A percentile compares a stretch with the other conserved stretches of the same genome.
Conservation (phyloP, 495 filamentous ascomycete species). For the Neurospora sp. region DNA sequence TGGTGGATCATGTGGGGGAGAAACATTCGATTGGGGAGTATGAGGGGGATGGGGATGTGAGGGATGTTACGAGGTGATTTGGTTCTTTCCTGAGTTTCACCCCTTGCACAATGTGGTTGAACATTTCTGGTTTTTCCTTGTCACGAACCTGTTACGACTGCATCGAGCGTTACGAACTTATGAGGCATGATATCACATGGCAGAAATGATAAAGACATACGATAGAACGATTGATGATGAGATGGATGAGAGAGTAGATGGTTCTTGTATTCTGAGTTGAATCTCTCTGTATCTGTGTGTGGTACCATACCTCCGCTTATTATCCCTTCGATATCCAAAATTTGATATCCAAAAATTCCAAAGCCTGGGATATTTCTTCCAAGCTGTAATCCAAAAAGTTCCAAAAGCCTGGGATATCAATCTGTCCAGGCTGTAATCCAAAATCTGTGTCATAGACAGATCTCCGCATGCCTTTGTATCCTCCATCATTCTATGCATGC, state of each 20-base stretch:
- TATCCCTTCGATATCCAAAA: neutral
- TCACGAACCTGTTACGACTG: neutral
- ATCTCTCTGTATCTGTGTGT: neutral
- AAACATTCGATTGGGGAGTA: conserved; percentile 21
- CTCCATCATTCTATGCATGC: neutral
- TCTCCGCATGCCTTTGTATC: neutral
- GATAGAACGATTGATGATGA: neutral
- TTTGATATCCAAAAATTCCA: neutral
- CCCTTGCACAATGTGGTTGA: neutral
- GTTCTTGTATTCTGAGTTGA: neutral
- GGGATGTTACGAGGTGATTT: conserved; percentile 6
- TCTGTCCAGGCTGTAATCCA: neutral
- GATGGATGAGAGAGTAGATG: neutral
- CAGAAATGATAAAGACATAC: neutral
- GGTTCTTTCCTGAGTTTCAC: neutral
- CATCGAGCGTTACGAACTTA: neutral
- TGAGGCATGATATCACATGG: neutral
- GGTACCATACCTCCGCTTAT: neutral
- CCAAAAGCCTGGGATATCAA: neutral
- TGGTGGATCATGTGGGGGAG: conserved; percentile 21
- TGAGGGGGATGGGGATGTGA: conserved; percentile 19
- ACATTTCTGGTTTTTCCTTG: neutral
- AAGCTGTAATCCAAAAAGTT: neutral
- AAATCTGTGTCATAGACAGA: neutral
- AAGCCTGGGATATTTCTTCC: neutral